phyloP scores from a whole-genome alignment of 305 asterid species.

The Solanum hybrid region DNA sequence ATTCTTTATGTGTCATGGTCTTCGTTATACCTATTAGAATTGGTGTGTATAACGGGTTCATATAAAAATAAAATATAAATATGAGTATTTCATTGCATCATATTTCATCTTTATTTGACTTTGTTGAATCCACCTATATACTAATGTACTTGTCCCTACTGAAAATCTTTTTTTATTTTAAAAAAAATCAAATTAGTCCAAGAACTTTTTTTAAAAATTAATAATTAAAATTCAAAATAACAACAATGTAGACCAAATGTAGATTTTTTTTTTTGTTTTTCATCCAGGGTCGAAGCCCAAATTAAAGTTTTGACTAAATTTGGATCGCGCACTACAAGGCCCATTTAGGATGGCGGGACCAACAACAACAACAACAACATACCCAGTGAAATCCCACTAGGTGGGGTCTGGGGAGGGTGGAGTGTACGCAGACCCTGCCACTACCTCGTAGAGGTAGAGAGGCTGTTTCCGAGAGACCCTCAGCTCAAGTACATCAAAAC shows the following conservation, averaged over 20 bases:
- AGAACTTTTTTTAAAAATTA: not conserved
- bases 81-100: not conserved
- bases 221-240: not conserved
- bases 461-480: no score
- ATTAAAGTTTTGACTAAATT: rapidly evolving
- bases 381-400: no score
- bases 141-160: no score
- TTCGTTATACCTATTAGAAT: not conserved
- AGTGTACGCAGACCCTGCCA: no score
- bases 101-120: not conserved
- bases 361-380: no score
- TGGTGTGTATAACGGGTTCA: not conserved
- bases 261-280: no score
- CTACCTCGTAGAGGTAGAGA: no score
- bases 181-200: not conserved
- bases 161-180: not conserved
- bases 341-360: not conserved
- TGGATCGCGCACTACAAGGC: rapidly evolving
- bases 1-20: not conserved
- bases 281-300: rapidly evolving
- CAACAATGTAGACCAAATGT: not conserved
- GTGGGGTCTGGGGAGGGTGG: no score
- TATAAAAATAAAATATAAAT: not conserved
- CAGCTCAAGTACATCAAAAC: no score
- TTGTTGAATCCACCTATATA: not conserved